phyloP scores from a whole-genome alignment of 2,329 filamentous ascomycete genomes.

The Exophiala sideris region DNA sequence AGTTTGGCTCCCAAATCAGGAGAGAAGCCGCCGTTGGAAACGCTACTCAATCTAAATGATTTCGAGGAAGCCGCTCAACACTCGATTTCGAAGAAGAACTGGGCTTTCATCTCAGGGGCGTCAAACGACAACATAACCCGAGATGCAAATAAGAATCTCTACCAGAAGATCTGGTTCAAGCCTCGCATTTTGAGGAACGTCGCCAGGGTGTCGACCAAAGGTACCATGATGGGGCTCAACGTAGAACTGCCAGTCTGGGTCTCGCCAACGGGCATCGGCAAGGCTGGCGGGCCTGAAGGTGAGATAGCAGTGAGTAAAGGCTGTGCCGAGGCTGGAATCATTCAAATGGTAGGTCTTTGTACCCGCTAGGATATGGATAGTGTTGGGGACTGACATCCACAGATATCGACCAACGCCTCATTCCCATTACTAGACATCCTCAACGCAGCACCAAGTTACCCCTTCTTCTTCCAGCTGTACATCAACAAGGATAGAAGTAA shows the following conservation, averaged over 20 bases:
- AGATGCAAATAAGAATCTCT: slow-evolving; percentile 30
- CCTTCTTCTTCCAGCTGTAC: slow-evolving; percentile 55
- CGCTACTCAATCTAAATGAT: slow-evolving; percentile 23
- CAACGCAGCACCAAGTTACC: slow-evolving; percentile 25
- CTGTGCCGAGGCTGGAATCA: slow-evolving; percentile 16
- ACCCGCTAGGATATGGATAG: too few species aligned
- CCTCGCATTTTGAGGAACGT: slow-evolving; percentile 46
- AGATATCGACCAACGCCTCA: slow-evolving; percentile 52
- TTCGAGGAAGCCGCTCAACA: slow-evolving; percentile 23
- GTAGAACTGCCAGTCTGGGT: slow-evolving; percentile 25
- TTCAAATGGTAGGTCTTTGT: slow-evolving; percentile 51
- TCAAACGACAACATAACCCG: slow-evolving; percentile 24
- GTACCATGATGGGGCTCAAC: slow-evolving; percentile 28
- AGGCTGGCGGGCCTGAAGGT: slow-evolving; percentile 43
- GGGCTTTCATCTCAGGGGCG: slow-evolving; percentile 30
- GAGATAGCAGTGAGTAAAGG: slow-evolving; percentile 41
- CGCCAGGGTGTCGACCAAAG: slow-evolving; percentile 34
- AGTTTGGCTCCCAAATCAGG: slow-evolving; percentile 15
- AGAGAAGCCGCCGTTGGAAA: slow-evolving; percentile 26
- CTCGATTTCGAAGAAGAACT: slow-evolving; percentile 27
- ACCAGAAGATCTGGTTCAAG: slow-evolving; percentile 45
- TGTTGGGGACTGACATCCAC: too few species aligned
- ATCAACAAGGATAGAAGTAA: slow-evolving; percentile 56
- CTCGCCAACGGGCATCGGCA: slow-evolving; percentile 35
- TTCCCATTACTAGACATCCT: slow-evolving; percentile 56